Conservation (phyloP, 306 rosid genomes). For the Acmispon strigosus region DNA sequence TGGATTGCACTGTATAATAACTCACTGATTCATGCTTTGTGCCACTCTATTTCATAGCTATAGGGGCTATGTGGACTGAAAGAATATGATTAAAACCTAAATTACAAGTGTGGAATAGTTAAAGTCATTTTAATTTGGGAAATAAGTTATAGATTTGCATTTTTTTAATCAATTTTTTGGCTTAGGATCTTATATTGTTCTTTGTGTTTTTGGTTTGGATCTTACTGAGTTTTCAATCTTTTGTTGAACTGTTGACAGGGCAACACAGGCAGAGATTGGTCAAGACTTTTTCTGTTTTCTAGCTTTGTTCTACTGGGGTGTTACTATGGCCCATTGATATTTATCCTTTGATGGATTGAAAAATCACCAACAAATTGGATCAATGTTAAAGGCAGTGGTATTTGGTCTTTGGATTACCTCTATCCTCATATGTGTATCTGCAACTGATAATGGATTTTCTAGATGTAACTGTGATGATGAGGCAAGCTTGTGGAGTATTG, state of each 20-base stretch:
- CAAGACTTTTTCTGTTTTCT: constrained; percentile 14
- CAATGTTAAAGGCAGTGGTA: constrained; percentile 87
- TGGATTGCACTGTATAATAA: constrained; percentile 37
- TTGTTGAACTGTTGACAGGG: constrained; percentile 44
- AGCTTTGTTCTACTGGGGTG: constrained; percentile 5
- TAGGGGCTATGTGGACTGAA: neutral
- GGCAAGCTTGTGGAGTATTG: constrained; percentile 79
- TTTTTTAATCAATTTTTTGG: neutral
- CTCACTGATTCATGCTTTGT: constrained; percentile 16
- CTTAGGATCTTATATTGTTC: constrained; percentile 27
- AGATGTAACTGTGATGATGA: constrained; percentile 98
- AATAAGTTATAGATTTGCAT: neutral
- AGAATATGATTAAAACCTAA: constrained; percentile 6
- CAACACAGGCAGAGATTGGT: constrained; percentile 30
- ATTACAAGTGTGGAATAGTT: constrained; percentile 5
- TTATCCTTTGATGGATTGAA: constrained; percentile 64
- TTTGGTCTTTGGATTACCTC: constrained; percentile 55
- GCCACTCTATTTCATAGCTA: neutral
- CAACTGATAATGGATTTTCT: constrained; percentile 50
- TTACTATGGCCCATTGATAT: constrained; percentile 26
- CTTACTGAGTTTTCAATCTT: constrained; percentile 19
- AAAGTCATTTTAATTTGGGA: constrained; percentile 15
- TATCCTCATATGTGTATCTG: constrained; percentile 48
- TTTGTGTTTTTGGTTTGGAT: constrained; percentile 15
- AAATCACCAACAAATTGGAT: constrained; percentile 39